Conservation (phyloP, 495 filamentous ascomycete species). For the Aspergillus carlsbadensis region DNA sequence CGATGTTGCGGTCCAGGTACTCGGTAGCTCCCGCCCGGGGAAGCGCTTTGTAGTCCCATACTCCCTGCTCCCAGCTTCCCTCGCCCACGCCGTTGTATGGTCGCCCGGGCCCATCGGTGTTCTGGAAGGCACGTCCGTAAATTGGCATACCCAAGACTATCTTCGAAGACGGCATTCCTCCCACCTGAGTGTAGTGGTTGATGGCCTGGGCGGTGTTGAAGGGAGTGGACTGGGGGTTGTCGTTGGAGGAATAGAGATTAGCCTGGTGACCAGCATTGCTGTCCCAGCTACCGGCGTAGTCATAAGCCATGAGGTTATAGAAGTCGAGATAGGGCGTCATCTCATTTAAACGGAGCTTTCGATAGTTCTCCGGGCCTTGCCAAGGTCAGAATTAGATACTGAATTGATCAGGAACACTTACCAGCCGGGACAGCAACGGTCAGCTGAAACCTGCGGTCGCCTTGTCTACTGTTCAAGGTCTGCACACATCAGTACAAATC, state of each 20-base stretch:
- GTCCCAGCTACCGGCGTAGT: slow-evolving; percentile 80
- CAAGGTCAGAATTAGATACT: neutral
- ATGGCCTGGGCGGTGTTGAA: slow-evolving; percentile 47
- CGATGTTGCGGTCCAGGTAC: slow-evolving; percentile 32
- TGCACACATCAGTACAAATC: slow-evolving; percentile 10
- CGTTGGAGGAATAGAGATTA: slow-evolving; percentile 62
- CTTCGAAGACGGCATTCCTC: slow-evolving; percentile 64
- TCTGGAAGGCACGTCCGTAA: slow-evolving; percentile 79
- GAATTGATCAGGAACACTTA: slow-evolving; percentile 5
- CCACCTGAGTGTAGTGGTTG: slow-evolving; percentile 57
- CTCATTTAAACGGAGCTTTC: slow-evolving; percentile 58
- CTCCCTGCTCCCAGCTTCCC: slow-evolving; percentile 70
- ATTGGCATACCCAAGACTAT: slow-evolving; percentile 85
- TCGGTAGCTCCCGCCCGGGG: slow-evolving; percentile 47
- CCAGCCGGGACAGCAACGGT: slow-evolving; percentile 68
- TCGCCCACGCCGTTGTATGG: slow-evolving; percentile 68
- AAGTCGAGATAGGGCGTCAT: slow-evolving; percentile 82
- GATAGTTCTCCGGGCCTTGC: slow-evolving; percentile 62
- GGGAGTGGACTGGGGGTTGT: slow-evolving; percentile 58
- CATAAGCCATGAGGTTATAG: slow-evolving; percentile 81
- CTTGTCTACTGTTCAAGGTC: slow-evolving; percentile 62
- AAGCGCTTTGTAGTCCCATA: slow-evolving; percentile 77
- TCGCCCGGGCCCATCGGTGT: slow-evolving; percentile 70
- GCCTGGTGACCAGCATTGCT: slow-evolving; percentile 71
- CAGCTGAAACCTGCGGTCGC: slow-evolving; percentile 63